Percentiles rank a stretch among this genome's conserved stretches.
Conservation (phyloP, 1,139 yeast species). For the Pichia sp. region DNA sequence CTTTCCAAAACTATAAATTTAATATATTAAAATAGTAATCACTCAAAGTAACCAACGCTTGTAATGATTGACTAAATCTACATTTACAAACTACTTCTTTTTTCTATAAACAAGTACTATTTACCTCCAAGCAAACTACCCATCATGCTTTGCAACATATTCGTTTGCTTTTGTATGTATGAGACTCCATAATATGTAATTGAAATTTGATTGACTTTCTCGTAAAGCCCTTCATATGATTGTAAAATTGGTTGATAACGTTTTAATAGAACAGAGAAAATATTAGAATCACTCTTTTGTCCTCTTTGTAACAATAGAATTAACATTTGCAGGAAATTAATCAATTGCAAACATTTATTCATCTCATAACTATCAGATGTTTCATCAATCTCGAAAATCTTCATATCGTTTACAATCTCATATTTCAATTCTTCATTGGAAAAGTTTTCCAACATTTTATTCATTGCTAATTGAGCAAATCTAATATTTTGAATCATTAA, state of each 20-base stretch:
- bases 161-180: constrained; percentile 48
- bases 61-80: no score
- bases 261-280: constrained; percentile 24
- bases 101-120: not conserved
- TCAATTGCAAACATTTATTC: constrained; percentile 29
- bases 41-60: not conserved
- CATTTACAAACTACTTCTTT: not conserved
- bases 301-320: constrained; percentile 54
- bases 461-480: constrained; percentile 20
- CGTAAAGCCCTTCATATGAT: constrained; percentile 42
- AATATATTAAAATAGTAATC: no score
- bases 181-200: constrained; percentile 49
- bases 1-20: not conserved
- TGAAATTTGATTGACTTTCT: constrained; percentile 40
- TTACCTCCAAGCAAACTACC: constrained; percentile 54
- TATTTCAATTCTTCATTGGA: constrained; percentile 10
- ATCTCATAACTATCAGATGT: constrained; percentile 20
- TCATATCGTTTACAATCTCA: constrained; percentile 11
- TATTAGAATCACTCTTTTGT: constrained; percentile 27
- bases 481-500: constrained; percentile 23
- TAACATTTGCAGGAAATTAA: constrained; percentile 67
- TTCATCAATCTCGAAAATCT: constrained; percentile 14
- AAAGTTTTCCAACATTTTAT: constrained; percentile 16
- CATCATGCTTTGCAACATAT: constrained; percentile 80
- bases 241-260: constrained; percentile 33